Evolutionary conservation across 192 early-diverging fungal genomes (phyloP).

Genomic region (Rhizoclosmatium globosum): DNA sequence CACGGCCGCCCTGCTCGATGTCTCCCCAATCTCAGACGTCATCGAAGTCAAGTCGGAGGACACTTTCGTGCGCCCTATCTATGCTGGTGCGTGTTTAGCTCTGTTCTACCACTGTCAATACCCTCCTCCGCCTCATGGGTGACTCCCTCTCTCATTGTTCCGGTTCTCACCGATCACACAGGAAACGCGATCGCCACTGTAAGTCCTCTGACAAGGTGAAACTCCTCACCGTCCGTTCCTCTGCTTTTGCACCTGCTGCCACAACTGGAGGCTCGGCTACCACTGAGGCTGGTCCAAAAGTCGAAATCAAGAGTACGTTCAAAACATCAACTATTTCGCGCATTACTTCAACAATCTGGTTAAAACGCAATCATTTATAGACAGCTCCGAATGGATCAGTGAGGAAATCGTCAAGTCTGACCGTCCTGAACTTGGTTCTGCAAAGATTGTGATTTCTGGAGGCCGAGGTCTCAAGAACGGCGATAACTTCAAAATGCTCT

Average conservation of each 20-base stretch:
- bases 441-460: slow-evolving; percentile 90
- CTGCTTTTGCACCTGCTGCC: slow-evolving; percentile 84
- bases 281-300: slow-evolving; percentile 73
- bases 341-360: background rate
- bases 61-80: slow-evolving; percentile 96
- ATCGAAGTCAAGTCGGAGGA: slow-evolving; percentile 79
- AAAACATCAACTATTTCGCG: background rate
- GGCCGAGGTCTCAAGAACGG: slow-evolving; percentile 96
- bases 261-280: slow-evolving; percentile 63
- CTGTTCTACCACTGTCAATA: background rate
- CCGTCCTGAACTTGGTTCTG: slow-evolving; percentile 89
- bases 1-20: slow-evolving; percentile 90
- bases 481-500: slow-evolving; percentile 93
- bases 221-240: slow-evolving; percentile 88
- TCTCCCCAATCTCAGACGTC: slow-evolving; percentile 91
- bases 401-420: slow-evolving; percentile 94
- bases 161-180: slow-evolving; percentile 28
- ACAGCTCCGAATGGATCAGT: slow-evolving; percentile 79
- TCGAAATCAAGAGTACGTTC: background rate
- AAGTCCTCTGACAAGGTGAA: slow-evolving; percentile 86
- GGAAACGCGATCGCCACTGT: slow-evolving; percentile 97
- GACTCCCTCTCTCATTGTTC: background rate
- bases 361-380: background rate
- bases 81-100: slow-evolving; percentile 76
- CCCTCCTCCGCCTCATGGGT: background rate